Base-by-base conservation (phyloP, 768 basidiomycete genomes). In the Pisolithus sp. region DNA sequence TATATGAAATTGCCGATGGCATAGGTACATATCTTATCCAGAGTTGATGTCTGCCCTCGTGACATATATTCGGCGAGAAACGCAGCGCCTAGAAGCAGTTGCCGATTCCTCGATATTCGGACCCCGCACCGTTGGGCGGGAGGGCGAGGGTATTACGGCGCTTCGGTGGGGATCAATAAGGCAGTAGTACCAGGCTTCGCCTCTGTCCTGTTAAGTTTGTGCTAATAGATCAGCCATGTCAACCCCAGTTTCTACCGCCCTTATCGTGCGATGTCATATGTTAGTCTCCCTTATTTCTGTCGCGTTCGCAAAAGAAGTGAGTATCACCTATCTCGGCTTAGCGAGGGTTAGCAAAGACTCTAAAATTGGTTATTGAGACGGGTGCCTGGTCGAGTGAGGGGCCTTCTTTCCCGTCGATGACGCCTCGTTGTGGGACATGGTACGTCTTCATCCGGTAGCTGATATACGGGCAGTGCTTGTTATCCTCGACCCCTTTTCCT, bases 21-120 rank as follows among this genome's bases (percentile, higher is more conserved):
- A n/a, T n/a, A 78, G 80, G 59, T 88, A 90, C 57, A 74, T 93
- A 12, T 70, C 75, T 48, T 88, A 90, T 60, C 86, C 90, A 2
- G 77, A 83, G 62, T 74, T 85, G 9, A 84, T 96, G 79, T 77
- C 84, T 21, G 74, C 76, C 23, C 65, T 93, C 15, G 84, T 88
- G 10, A 64, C 62, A 36, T 94, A 89, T 59, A 66, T 90, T 17
- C 73, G 93, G 44, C 72, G 80, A 49, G 93, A 95, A 71, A 70
- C 88, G 31, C 71, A 72, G 17, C 67, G 92, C 48, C 71, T 96
- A 30, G 86, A 94, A 52, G 53, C 51, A 21, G 54, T 85, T 23
- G 60, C 71, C 2, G 81, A 83, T 53, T 69, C 69, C 38, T 58
- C 18, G 38, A 46, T 74, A 48, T 53, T 71, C 23, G 72, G 73